Conservation (phyloP, 1,284 basidiomycete species). For the Porodaedalea pini region DNA sequence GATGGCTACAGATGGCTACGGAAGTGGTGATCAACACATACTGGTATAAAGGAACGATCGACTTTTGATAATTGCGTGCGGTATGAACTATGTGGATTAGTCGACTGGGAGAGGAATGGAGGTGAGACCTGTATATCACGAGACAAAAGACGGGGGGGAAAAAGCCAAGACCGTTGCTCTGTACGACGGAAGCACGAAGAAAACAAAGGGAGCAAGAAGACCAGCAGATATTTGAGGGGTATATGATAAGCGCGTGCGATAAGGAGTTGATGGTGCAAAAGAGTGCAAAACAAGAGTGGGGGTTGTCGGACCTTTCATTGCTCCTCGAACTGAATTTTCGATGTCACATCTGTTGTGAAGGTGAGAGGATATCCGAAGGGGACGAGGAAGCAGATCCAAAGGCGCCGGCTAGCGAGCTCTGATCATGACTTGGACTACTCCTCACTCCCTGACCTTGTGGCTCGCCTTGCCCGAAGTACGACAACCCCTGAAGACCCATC, state of each 20-base stretch:
- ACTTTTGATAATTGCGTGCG: constrained; percentile 3
- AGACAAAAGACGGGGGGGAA: constrained; percentile 2
- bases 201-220: constrained; percentile 2
- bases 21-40: constrained; percentile 21
- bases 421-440: constrained; percentile 8
- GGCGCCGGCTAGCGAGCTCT: constrained; percentile 7
- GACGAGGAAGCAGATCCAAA: constrained; percentile 11
- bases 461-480: constrained; percentile 11
- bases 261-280: not conserved
- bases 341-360: constrained; percentile 9
- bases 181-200: constrained; percentile 6
- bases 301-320: not conserved
- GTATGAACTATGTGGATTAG: constrained; percentile 3
- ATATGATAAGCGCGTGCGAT: constrained; percentile 6
- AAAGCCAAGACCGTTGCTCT: constrained; percentile 4
- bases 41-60: constrained; percentile 14
- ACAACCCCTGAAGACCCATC: constrained; percentile 6
- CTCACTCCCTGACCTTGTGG: constrained; percentile 4
- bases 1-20: constrained; percentile 16
- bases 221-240: constrained; percentile 7
- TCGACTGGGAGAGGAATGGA: not conserved
- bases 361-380: not conserved
- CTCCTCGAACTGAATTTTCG: not conserved
- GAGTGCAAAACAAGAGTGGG: not conserved
- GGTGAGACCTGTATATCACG: not conserved